These are phyloP conservation scores for Hymenoscyphus fructigenus DNA, from an alignment of 2,329 filamentous ascomycete genomes.

Conservation along the genomic window DNA sequence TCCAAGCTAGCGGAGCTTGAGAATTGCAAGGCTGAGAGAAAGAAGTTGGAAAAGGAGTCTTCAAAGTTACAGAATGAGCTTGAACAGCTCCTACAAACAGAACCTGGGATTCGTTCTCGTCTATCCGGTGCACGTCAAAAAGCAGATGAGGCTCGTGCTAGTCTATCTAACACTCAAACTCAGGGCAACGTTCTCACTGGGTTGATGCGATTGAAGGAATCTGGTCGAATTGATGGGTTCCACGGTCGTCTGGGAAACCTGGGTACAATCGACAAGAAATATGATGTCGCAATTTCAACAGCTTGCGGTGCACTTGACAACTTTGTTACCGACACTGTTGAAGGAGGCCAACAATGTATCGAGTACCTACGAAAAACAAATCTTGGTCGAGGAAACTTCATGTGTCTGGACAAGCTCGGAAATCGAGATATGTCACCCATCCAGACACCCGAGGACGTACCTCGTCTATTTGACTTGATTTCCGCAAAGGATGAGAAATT, in stretches of 20 bases:
- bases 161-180: slow-evolving; percentile 84
- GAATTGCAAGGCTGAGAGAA: slow-evolving; percentile 71
- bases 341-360: slow-evolving; percentile 96
- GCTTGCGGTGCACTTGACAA: slow-evolving; percentile 91
- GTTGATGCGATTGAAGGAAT: slow-evolving; percentile 92
- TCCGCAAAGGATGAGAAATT: slow-evolving; percentile 86
- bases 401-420: slow-evolving; percentile 85
- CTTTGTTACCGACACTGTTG: slow-evolving; percentile 94
- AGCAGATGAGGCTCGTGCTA: slow-evolving; percentile 92
- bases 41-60: slow-evolving; percentile 70
- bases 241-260: slow-evolving; percentile 93
- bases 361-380: slow-evolving; percentile 98
- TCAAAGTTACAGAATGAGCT: slow-evolving; percentile 71
- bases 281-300: slow-evolving; percentile 97
- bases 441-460: slow-evolving; percentile 87
- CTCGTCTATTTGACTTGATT: slow-evolving; percentile 89
- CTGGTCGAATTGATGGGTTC: slow-evolving; percentile 94
- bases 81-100: slow-evolving; percentile 69
- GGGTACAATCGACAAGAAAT: slow-evolving; percentile 88
- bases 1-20: slow-evolving; percentile 74
- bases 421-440: slow-evolving; percentile 75
- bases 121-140: slow-evolving; percentile 90
- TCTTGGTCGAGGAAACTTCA: slow-evolving; percentile 93
- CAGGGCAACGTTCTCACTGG: slow-evolving; percentile 90
- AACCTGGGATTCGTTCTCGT: slow-evolving; percentile 78